phyloP scores from a whole-genome alignment of 345 rosid species.

The Eucalyptus coolabah region DNA sequence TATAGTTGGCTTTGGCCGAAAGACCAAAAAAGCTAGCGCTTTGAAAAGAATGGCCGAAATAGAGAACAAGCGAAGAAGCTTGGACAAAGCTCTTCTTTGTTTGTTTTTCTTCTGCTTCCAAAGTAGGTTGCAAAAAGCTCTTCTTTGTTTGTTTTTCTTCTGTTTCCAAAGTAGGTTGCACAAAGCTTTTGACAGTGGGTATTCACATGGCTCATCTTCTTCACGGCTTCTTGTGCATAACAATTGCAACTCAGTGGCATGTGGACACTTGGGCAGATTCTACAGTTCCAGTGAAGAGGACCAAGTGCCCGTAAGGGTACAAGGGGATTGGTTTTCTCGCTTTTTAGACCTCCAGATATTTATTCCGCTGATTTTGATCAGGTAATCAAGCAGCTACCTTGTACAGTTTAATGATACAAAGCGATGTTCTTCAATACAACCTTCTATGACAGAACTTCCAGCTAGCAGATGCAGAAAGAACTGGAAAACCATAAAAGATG shows the following conservation, averaged over 20 bases:
- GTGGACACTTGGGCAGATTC: not conserved
- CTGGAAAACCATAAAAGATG: not conserved
- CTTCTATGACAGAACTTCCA: not conserved
- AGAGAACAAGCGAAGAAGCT: not conserved
- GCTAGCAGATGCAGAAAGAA: not conserved
- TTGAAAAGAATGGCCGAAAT: not conserved
- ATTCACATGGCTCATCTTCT: not conserved
- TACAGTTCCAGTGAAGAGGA: not conserved
- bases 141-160: not conserved
- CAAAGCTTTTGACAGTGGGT: not conserved
- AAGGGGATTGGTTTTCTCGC: not conserved
- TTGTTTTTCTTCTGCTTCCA: not conserved
- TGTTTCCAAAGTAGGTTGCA: not conserved
- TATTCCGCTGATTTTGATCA: not conserved
- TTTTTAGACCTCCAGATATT: not conserved
- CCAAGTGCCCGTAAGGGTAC: not conserved
- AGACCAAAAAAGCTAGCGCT: not conserved
- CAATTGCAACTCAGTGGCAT: not conserved
- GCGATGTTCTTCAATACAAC: not conserved
- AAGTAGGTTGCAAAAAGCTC: not conserved
- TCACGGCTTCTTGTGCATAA: not conserved
- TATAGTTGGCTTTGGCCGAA: not conserved
- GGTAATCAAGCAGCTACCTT: not conserved
- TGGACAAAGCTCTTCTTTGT: not conserved
- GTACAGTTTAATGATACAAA: not conserved